These are phyloP conservation scores for Solanum ahanhuiri DNA, from an alignment of 257 asterid species.

Conservation along the genomic window DNA sequence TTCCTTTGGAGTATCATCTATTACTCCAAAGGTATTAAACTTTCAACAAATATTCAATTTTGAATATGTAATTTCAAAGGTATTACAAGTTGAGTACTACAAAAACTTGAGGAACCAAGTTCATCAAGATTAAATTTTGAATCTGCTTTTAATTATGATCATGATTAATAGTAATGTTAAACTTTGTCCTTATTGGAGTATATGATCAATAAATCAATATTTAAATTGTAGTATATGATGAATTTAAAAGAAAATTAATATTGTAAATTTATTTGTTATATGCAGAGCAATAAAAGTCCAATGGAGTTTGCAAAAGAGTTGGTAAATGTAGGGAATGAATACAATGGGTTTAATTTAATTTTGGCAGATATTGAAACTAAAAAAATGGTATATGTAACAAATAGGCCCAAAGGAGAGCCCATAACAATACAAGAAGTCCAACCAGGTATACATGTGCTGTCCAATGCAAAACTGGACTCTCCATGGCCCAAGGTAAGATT, in stretches of 20 bases:
- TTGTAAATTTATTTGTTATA: background rate
- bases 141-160: background rate
- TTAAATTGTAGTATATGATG: background rate
- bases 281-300: conserved; percentile 54
- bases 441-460: conserved; percentile 51
- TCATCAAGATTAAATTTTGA: background rate
- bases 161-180: background rate
- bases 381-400: conserved; percentile 51
- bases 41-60: background rate
- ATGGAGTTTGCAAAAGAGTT: conserved; percentile 48
- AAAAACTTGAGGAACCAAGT: background rate
- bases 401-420: conserved; percentile 48
- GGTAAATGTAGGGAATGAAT: conserved; percentile 34
- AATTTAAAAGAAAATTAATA: background rate
- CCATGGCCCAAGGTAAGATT: conserved; percentile 70
- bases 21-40: no score
- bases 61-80: background rate
- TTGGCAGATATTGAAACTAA: conserved; percentile 36
- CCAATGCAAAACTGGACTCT: conserved; percentile 54
- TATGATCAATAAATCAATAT: background rate
- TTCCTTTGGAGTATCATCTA: no score
- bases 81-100: background rate
- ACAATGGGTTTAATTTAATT: conserved; percentile 67
- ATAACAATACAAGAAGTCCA: conserved; percentile 28
- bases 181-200: background rate